phyloP scores from a whole-genome alignment of 768 basidiomycete species.

The Mycena leptocephala region DNA sequence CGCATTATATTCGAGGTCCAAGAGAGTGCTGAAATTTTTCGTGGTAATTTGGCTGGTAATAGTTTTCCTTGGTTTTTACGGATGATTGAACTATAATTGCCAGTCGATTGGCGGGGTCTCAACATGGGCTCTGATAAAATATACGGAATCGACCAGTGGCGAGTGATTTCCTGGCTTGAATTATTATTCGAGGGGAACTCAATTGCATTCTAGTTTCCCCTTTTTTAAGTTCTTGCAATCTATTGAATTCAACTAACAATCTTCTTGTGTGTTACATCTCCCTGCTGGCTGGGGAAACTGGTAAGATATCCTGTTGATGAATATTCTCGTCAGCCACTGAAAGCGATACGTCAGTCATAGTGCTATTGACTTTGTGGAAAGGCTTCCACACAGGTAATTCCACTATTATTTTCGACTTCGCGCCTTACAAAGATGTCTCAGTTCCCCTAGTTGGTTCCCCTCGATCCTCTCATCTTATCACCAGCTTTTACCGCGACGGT shows the following conservation, averaged over 20 bases:
- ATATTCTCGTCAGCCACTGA: not conserved
- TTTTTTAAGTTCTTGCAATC: not conserved
- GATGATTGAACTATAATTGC: not conserved
- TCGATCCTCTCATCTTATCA: not conserved
- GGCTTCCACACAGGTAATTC: not conserved
- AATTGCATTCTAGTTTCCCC: not conserved
- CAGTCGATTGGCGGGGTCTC: not conserved
- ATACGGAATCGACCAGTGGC: not conserved
- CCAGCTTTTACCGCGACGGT: conserved; percentile 29
- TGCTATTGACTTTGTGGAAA: conserved; percentile 22
- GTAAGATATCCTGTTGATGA: too few relatives aligned
- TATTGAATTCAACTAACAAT: conserved; percentile 4
- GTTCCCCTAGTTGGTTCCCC: not conserved
- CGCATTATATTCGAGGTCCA: conserved; percentile 15
- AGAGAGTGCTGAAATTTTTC: conserved; percentile 14
- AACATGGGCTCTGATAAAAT: not conserved
- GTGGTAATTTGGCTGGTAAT: conserved; percentile 1
- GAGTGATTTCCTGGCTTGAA: not conserved
- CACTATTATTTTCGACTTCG: too few relatives aligned
- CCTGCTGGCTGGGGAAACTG: conserved; percentile 21
- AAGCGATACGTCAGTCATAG: not conserved
- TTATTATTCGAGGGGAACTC: too few relatives aligned
- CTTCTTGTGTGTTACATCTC: not conserved
- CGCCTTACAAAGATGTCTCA: not conserved
- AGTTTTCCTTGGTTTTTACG: not conserved